phyloP scores from a whole-genome alignment of 164 flowering plant species.

The Vitis rotundifolia region DNA sequence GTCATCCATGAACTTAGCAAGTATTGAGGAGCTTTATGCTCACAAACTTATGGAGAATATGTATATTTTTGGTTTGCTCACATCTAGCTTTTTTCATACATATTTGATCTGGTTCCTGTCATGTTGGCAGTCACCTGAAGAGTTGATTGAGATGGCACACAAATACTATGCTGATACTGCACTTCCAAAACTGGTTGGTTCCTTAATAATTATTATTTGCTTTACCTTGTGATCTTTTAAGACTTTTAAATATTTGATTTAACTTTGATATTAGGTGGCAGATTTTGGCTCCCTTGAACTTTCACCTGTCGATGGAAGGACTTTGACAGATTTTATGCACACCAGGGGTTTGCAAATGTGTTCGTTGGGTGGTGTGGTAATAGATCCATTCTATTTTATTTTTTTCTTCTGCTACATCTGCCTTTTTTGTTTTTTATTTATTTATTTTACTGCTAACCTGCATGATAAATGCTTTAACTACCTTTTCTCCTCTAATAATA shows the following conservation, averaged over 20 bases:
- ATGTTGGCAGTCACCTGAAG: conserved; percentile 67
- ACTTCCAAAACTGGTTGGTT: conserved; percentile 85
- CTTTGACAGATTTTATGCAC: conserved; percentile 96
- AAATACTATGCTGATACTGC: conserved; percentile 82
- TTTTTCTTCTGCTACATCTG: background rate
- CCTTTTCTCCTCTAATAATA: too few species aligned
- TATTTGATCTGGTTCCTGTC: conserved; percentile 4
- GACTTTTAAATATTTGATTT: conserved; percentile 11
- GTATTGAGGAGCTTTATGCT: background rate
- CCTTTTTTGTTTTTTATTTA: background rate
- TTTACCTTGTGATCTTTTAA: background rate
- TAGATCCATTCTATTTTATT: conserved; percentile 2
- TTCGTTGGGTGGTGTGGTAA: conserved; percentile 91
- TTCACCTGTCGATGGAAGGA: conserved; percentile 98
- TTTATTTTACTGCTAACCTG: too few species aligned
- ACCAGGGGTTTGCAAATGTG: conserved; percentile 88
- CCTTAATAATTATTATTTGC: background rate
- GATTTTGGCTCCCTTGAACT: conserved; percentile 98
- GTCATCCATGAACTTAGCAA: background rate
- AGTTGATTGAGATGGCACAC: conserved; percentile 93
- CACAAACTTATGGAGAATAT: background rate
- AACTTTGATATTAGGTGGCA: conserved; percentile 60
- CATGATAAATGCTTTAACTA: too few species aligned
- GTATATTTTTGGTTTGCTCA: background rate
- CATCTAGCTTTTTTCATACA: background rate